Evolutionary conservation across 257 asterid genomes (phyloP), one percentile per base, ranked within the genome.

Genomic region (Salvia miltiorrhiza): DNA sequence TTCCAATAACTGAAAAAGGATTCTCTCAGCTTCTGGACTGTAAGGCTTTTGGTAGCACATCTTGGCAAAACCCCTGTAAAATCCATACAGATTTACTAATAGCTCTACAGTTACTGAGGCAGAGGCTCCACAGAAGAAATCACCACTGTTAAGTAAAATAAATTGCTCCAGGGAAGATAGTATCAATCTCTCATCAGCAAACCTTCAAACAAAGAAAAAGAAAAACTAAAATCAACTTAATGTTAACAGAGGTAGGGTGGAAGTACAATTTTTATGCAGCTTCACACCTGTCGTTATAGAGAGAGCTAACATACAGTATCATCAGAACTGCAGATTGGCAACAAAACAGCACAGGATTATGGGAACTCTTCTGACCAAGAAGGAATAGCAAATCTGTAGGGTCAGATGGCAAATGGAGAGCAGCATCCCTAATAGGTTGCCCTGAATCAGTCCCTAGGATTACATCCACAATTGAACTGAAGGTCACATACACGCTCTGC

Each of bases 101-200:
- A 83, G 11, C 65, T 85, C 92, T 24, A 84, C 11, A 67, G 85
- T 77, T 63, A 85, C 84, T 24, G 86, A 81, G 60, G 72, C 59
- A 70, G 86, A 79, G 55, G 77, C 62, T 68, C 80, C 82, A 28
- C 55, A 40, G 35, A 77, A 59, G 63, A 84, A 71, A 63, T 83
- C 84, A 57, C 68, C 57, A 81, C 81, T 72, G 79, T 93, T 90
- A 70, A 90, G 86, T 74, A 93, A 78, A 78, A 93, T 87, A 78
- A 84, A 93, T 72, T 93, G 99, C 80, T 93, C 99, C 65, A 93
- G 77, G 17, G 99, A 90, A 78, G 97, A 90, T 73, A 93, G 83
- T 45, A 86, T 87, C 84, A 89, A 44, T 78, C 78, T 90, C 61
- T 88, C 96, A 82, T 90, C 96, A 53, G 93, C 96, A 81, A 93